Evolutionary conservation across 495 filamentous ascomycete genomes (phyloP).

Genomic region (Pyronema omphalodes): DNA sequence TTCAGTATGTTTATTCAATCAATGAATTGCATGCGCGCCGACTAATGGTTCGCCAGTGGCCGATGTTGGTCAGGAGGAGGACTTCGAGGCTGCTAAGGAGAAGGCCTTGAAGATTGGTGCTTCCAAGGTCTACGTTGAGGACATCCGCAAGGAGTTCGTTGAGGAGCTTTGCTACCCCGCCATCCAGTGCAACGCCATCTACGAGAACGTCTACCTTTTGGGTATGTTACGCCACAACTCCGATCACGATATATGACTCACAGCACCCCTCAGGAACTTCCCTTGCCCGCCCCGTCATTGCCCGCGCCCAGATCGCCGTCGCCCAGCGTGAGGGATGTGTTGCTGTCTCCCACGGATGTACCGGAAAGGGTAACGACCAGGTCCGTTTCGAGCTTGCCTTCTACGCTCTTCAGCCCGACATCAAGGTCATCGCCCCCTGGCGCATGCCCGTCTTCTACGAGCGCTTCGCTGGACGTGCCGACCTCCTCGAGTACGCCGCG

Average conservation of each 20-base stretch:
- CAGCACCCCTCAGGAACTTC: conserved; percentile 33
- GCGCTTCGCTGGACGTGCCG: conserved; percentile 64
- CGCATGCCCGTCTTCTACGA: conserved; percentile 66
- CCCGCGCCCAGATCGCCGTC: conserved; percentile 57
- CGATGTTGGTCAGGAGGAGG: conserved; percentile 48
- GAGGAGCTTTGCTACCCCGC: conserved; percentile 77
- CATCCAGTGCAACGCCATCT: conserved; percentile 74
- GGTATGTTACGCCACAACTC: conserved; percentile 26
- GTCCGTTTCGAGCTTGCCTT: conserved; percentile 73
- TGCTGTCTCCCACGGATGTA: conserved; percentile 60
- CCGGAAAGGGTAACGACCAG: conserved; percentile 75
- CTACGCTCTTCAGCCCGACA: conserved; percentile 47
- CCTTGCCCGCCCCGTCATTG: conserved; percentile 78
- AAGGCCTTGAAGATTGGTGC: conserved; percentile 57
- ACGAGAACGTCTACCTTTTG: conserved; percentile 65
- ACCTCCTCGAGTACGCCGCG: conserved; percentile 73
- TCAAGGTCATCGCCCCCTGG: conserved; percentile 85
- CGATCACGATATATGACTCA: background rate
- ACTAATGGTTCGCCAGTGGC: conserved; percentile 30
- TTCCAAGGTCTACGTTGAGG: conserved; percentile 40
- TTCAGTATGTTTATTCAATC: conserved; percentile 32
- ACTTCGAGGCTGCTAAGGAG: conserved; percentile 45
- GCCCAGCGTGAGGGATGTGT: conserved; percentile 50
- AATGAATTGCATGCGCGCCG: background rate
- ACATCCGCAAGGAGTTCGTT: conserved; percentile 61